phyloP scores from a whole-genome alignment of 441 rosid genomes.

The Euphorbia celastroides region DNA sequence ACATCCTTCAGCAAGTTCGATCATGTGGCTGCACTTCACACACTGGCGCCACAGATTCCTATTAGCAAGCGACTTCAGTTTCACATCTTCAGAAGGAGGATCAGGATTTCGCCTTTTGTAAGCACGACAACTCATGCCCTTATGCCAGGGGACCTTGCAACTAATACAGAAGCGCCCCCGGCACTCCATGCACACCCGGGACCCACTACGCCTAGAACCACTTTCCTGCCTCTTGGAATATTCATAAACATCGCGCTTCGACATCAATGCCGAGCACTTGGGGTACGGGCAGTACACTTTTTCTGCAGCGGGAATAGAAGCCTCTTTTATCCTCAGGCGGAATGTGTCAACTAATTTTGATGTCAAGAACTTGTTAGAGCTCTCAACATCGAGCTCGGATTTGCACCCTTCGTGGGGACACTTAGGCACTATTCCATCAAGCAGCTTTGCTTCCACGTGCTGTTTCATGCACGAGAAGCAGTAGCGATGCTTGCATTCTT shows the following conservation, averaged over 20 bases:
- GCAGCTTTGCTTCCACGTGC: conserved; percentile 79
- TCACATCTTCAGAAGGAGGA: conserved; percentile 38
- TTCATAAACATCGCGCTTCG: conserved; percentile 42
- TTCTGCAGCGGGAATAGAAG: conserved; percentile 53
- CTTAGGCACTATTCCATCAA: conserved; percentile 47
- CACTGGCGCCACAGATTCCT: conserved; percentile 63
- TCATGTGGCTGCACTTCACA: conserved; percentile 57
- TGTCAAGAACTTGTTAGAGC: conserved; percentile 53
- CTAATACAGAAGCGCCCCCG: conserved; percentile 51
- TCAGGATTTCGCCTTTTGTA: conserved; percentile 38
- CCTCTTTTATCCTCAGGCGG: conserved; percentile 54
- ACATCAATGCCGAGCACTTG: conserved; percentile 76
- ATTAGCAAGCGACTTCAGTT: conserved; percentile 49
- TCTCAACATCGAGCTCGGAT: conserved; percentile 42
- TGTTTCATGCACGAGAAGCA: conserved; percentile 77
- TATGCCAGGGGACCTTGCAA: conserved; percentile 85
- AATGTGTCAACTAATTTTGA: conserved; percentile 47
- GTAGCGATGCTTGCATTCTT: conserved; percentile 59
- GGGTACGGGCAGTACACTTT: conserved; percentile 80
- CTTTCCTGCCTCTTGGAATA: conserved; percentile 23
- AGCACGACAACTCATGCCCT: conserved; percentile 27
- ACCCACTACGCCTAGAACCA: conserved; percentile 34
- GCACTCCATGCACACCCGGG: conserved; percentile 65
- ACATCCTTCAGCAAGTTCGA: conserved; percentile 67
- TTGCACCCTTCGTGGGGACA: conserved; percentile 75